Evolutionary conservation across 805 yeast genomes (phyloP), one percentile per base, ranked within the genome.

Genomic region (Candida corydali): DNA sequence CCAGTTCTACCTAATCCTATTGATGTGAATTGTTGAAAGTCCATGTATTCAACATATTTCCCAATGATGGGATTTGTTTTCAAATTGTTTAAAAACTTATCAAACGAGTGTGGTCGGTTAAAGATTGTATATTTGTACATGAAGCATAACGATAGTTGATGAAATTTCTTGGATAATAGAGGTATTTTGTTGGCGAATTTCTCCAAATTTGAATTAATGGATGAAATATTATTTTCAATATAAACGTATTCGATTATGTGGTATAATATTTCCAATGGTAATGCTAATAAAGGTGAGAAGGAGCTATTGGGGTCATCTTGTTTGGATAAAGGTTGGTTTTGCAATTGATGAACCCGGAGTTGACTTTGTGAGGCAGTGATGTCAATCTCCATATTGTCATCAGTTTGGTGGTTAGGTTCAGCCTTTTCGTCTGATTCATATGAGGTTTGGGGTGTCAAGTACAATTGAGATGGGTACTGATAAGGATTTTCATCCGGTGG

Each of bases 1-100:
- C 85, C 86, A 0, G 96, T 84, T 45, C 96, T 69, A 2, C 96
- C 96, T 32, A 88, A 69, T 0, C 96, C 96, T 33, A 89, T 80
- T 0, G 91, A 81, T 1, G 96, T 87, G 58, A 88, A 82, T 47
- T 85, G 91, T 51, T 85, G 84, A 50, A 88, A 89, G 62, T 88
- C 96, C 48, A 89, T 73, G 36, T 81, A 78, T 47, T 80, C 78
- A 15, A 86, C 91, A 44, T 73, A 75, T 41, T 69, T 74, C 12
- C 82, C 81, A 32, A 80, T 59, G 29, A 65, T 60, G 2, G 66
- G 61, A 36, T 65, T 63, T 29, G 53, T 50, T n/a, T 59, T 50
- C 29, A 66, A 59, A 42, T 85, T 74, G 40, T 61, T 68, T 29
- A 86, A 65, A 47, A 88, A 82, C 48, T 71, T 76, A 55, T 82